Evolutionary conservation across 108 stramenopile genomes (phyloP), one percentile per base, ranked within the genome.

Genomic region (Cyclotella choctawhatcheeana): DNA sequence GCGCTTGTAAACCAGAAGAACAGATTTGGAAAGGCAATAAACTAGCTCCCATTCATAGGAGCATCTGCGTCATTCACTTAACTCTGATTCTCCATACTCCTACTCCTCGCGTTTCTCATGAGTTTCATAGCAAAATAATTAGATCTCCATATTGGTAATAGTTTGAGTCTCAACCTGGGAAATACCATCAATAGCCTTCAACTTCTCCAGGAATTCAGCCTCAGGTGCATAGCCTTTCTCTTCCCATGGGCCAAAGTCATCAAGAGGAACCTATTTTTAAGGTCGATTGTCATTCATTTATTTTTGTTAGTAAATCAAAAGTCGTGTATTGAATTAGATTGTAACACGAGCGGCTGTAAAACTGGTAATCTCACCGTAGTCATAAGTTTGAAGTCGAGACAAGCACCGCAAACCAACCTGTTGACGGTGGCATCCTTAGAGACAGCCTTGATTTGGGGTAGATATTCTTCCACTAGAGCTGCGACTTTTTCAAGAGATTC

Each of bases 301-400:
- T n/a, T n/a, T n/a, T n/a, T n/a, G n/a, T n/a, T n/a, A n/a, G n/a
- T n/a, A n/a, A n/a, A n/a, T n/a, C n/a, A n/a, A n/a, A n/a, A n/a
- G n/a, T n/a, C n/a, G n/a, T n/a, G n/a, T n/a, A n/a, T n/a, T n/a
- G n/a, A n/a, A n/a, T n/a, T n/a, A n/a, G n/a, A n/a, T n/a, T n/a
- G n/a, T n/a, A n/a, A n/a, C n/a, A n/a, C n/a, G n/a, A n/a, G n/a
- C n/a, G n/a, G n/a, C n/a, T n/a, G n/a, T n/a, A n/a, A n/a, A n/a
- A n/a, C n/a, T n/a, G n/a, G n/a, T n/a, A n/a, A n/a, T n/a, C n/a
- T n/a, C n/a, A 76, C 87, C 20, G 92, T 93, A 32, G 81, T 89
- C 88, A 91, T 88, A 48, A 91, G 78, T 81, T 94, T 94, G 83
- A 94, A 94, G 72, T 94, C 93, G 67, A 94, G 84, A 77, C 93